Base-by-base conservation (phyloP, 2,329 filamentous ascomycete species). In the Septoria petroselini region DNA sequence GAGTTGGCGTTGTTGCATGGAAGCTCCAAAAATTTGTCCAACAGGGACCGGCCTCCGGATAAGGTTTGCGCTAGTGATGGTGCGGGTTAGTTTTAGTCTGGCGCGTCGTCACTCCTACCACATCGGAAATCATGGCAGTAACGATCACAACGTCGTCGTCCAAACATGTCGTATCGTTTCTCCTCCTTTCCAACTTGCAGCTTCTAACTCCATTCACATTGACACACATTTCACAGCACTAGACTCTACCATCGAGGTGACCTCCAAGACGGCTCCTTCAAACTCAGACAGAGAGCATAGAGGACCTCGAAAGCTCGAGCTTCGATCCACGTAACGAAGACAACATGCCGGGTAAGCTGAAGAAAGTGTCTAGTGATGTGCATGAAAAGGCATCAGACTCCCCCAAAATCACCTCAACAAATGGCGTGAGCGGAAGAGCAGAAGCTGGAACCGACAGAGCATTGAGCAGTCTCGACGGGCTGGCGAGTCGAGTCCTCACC, bases 241-340 rank as follows among this genome's bases (percentile, higher is more conserved):
- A 30, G 7, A 23, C 11, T 33, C 11, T 19, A 30, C 46, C 46
- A 30, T 31, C 30, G 29, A 34, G 45, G 45, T 37, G 27, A 27
- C 38, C 18, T 34, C 31, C 44, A 59, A 44, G 49, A 59, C 57
- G 57, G 55, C 54, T 52, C 48, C 54, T 23, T 43, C 46, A 41
- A 43, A 34, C 41, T 39, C 43, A 5, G 38, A 50, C 12, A 37
- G 54, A 50, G 49, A 54, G 17, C 52, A 54, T 48, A 53, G 46
- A 41, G 34, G 19, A 41, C 63, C 62, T 27, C 58, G 62, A 41
- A 65, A 66, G 48, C 58, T 66, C 37, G 53, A 64, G 45, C 45
- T 64, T 27, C 58, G 62, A 9, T 41, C 50, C 15, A 34, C 57
- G 55, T 9, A 41, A 51, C 7, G 44, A 54, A 30, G 19, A 7